A percentile compares a stretch with the other conserved stretches of the same genome.
Evolutionary conservation across 805 yeast species (phyloP).

Genomic region (Nakazawaea ernobii): DNA sequence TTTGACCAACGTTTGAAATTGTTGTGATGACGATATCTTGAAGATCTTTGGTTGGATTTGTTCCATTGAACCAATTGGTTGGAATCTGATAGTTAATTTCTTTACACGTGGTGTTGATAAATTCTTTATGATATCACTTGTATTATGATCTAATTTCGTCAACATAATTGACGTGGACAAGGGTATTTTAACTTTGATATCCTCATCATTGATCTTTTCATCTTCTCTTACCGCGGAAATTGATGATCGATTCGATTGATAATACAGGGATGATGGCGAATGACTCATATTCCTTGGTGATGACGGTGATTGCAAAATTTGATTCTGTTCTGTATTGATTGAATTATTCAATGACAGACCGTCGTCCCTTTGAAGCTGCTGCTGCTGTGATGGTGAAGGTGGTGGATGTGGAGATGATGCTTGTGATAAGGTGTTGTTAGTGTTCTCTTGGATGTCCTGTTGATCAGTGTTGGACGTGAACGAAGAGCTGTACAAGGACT

Average conservation of each 20-base stretch:
- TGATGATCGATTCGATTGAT: neutral
- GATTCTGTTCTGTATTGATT: neutral
- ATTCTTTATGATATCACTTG: slow-evolving; percentile 15
- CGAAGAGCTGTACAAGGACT: slow-evolving; percentile 4
- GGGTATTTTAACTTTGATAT: slow-evolving; percentile 22
- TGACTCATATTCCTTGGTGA: neutral
- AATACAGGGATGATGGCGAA: too few species aligned
- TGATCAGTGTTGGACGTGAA: neutral
- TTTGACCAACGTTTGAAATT: slow-evolving; percentile 37
- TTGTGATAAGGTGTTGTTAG: neutral
- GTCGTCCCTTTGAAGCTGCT: neutral
- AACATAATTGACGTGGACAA: slow-evolving; percentile 23
- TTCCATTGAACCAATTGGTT: slow-evolving; percentile 55
- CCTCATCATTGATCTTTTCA: slow-evolving; percentile 9
- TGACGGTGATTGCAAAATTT: neutral
- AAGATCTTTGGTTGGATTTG: slow-evolving; percentile 44
- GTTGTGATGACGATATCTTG: slow-evolving; percentile 41
- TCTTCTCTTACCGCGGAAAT: neutral
- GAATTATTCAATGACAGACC: too few species aligned
- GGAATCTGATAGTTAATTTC: slow-evolving; percentile 47
- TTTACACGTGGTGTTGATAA: slow-evolving; percentile 14
- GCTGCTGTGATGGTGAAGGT: neutral
- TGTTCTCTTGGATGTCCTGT: neutral
- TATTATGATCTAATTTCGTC: slow-evolving; percentile 17
- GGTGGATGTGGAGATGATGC: neutral